Evolutionary conservation across 768 basidiomycete species (phyloP).

Genomic region (Pleurotus pulmonarius): DNA sequence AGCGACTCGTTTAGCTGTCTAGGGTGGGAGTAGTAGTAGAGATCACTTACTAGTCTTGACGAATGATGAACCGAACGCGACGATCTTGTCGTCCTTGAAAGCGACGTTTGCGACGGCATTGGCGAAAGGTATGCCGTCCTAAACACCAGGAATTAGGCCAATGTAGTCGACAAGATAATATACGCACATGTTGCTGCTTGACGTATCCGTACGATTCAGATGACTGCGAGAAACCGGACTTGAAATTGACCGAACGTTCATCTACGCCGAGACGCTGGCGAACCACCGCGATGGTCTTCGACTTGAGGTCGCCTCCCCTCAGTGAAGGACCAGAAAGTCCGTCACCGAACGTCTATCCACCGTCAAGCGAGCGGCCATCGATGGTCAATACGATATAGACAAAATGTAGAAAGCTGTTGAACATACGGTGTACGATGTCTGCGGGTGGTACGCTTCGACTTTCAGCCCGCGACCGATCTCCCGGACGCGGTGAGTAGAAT

Average conservation of each 20-base stretch:
- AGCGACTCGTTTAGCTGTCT: not conserved
- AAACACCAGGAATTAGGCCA: not conserved
- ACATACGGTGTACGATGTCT: constrained; percentile 29
- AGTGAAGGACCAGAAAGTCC: constrained; percentile 25
- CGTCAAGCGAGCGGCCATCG: not conserved
- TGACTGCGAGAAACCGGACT: constrained; percentile 21
- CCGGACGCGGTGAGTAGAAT: constrained; percentile 27
- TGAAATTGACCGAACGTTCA: constrained; percentile 16
- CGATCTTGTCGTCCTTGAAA: constrained; percentile 35
- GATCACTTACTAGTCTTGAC: constrained; percentile 32
- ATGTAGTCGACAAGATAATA: not conserved
- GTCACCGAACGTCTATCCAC: constrained; percentile 21
- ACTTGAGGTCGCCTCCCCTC: constrained; percentile 16
- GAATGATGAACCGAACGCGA: constrained; percentile 44
- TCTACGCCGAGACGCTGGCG: constrained; percentile 19
- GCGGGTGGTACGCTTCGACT: constrained; percentile 32
- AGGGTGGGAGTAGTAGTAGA: not conserved
- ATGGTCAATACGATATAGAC: not conserved
- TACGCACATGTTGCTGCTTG: constrained; percentile 22
- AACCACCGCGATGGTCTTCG: constrained; percentile 21
- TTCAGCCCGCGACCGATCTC: constrained; percentile 25
- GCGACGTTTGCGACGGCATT: constrained; percentile 43
- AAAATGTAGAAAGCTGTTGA: not conserved
- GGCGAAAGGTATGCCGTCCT: constrained; percentile 28
- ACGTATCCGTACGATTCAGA: constrained; percentile 22